These are phyloP conservation scores for button mushroom (Agaricus bisporus) DNA, from an alignment of 768 basidiomycete genomes.

Conservation along the genomic window DNA sequence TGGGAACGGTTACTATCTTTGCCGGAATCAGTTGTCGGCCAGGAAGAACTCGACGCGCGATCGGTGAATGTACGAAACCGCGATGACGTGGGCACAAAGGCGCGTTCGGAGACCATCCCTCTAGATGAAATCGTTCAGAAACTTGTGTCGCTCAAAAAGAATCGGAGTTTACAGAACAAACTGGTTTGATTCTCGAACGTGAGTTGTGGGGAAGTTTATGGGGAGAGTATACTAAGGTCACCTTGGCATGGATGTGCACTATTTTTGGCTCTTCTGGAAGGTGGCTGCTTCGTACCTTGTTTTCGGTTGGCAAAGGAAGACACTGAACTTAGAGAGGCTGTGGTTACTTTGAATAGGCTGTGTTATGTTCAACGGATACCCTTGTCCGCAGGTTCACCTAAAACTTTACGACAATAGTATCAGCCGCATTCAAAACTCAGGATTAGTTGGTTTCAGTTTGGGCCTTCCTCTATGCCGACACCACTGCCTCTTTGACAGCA, in stretches of 20 bases:
- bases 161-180: slow-evolving; percentile 36
- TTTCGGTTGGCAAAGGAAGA: too few relatives aligned
- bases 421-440: too few relatives aligned
- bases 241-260: not conserved
- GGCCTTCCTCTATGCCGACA: too few relatives aligned
- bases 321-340: too few relatives aligned
- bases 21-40: slow-evolving; percentile 72
- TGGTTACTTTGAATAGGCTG: too few relatives aligned
- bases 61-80: slow-evolving; percentile 96
- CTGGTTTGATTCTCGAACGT: slow-evolving; percentile 14
- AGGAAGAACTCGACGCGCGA: slow-evolving; percentile 78
- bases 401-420: too few relatives aligned
- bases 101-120: slow-evolving; percentile 67
- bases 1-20: not conserved
- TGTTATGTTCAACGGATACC: too few relatives aligned
- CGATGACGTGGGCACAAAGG: slow-evolving; percentile 86
- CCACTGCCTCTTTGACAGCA: too few relatives aligned
- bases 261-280: not conserved
- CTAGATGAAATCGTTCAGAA: slow-evolving; percentile 68
- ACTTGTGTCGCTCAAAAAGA: slow-evolving; percentile 64
- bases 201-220: not conserved
- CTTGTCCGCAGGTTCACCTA: too few relatives aligned
- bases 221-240: too few relatives aligned
- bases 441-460: too few relatives aligned
- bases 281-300: too few relatives aligned